Evolutionary conservation across 352 stramenopile species (phyloP), one percentile per base, ranked within the genome.

Genomic region (Plasmopara muralis): DNA sequence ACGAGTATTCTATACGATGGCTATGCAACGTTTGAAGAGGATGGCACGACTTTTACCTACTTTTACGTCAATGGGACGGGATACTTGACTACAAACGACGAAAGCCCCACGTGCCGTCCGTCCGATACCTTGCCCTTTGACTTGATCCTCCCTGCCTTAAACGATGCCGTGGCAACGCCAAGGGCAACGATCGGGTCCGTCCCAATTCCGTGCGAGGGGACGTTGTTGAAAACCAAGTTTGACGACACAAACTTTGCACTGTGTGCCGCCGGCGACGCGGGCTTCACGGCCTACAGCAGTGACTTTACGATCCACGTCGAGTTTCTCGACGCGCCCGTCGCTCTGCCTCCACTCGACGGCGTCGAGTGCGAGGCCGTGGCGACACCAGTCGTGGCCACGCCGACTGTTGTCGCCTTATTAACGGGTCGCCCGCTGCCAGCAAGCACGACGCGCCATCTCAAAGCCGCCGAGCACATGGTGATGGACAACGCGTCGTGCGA

Each of bases 271-370:
- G 44, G 43, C 5, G 13, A 41, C 10, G 47, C 53, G 0, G 63
- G 59, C 0, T 77, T 77, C 33, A 64, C 50, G 2, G 55, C 62
- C 5, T 66, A 57, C 44, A 60, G 53, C 6, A 64, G 58, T 10
- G 67, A 75, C 13, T 47, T 77, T 6, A 54, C 56, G 18, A 66
- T 80, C 16, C 29, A 68, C 1, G 57, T 68, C 6, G 44, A 58
- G 14, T 74, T 65, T 53, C 29, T 64, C 12, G n/a, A 61, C 1
- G 34, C 9, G 4, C 38, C 38, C 8, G 51, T 60, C 4, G 16
- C 5, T 10, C 43, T 57, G 40, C 50, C 50, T 14, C 38, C 25
- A 13, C 57, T 5, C 28, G 13, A 50, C 47, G 37, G 18, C 45
- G 29, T 43, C 1, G 33, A 18, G 5, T 70, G 62, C 18, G 31